phyloP scores from a whole-genome alignment of 805 yeast genomes.

The Yarrowia divulgata region DNA sequence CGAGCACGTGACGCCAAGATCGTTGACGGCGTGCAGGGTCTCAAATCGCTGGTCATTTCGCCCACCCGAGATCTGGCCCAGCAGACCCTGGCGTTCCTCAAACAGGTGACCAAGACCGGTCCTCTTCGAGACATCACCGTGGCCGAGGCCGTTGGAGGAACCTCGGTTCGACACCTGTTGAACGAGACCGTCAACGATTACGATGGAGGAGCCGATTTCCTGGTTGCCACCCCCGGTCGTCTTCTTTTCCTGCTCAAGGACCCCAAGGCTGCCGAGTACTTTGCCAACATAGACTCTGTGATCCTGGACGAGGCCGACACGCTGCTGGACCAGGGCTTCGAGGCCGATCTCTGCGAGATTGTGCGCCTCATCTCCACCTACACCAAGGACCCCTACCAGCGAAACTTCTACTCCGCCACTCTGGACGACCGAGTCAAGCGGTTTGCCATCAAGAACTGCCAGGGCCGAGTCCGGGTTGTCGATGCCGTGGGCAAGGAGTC shows the following conservation, averaged over 20 bases:
- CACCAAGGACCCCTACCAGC: slow-evolving; percentile 54
- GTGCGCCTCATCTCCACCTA: slow-evolving; percentile 57
- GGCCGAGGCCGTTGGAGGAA: slow-evolving; percentile 73
- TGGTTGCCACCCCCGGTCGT: slow-evolving; percentile 92
- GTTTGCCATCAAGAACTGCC: slow-evolving; percentile 63
- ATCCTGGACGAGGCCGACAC: slow-evolving; percentile 94
- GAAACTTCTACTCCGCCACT: slow-evolving; percentile 88
- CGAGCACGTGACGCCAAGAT: slow-evolving; percentile 54
- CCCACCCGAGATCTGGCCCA: slow-evolving; percentile 93
- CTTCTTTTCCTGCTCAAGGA: slow-evolving; percentile 66
- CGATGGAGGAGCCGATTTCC: slow-evolving; percentile 60
- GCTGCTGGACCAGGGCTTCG: slow-evolving; percentile 81
- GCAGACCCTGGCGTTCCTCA: slow-evolving; percentile 74
- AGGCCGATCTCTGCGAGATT: slow-evolving; percentile 66
- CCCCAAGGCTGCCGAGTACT: slow-evolving; percentile 55
- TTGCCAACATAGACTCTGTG: slow-evolving; percentile 64
- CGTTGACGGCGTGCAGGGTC: slow-evolving; percentile 52
- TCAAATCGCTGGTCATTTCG: slow-evolving; percentile 72
- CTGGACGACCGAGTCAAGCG: slow-evolving; percentile 69
- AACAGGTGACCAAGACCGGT: slow-evolving; percentile 54
- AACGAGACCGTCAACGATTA: slow-evolving; percentile 48
- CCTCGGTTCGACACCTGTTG: slow-evolving; percentile 49
- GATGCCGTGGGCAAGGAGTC: slow-evolving; percentile 81
- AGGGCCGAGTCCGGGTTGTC: slow-evolving; percentile 53
- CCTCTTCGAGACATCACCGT: slow-evolving; percentile 52